A percentile compares a stretch with the other conserved stretches of the same genome.
Evolutionary conservation across 1,139 yeast genomes (phyloP).

Genomic region (Kodamaea sp.): DNA sequence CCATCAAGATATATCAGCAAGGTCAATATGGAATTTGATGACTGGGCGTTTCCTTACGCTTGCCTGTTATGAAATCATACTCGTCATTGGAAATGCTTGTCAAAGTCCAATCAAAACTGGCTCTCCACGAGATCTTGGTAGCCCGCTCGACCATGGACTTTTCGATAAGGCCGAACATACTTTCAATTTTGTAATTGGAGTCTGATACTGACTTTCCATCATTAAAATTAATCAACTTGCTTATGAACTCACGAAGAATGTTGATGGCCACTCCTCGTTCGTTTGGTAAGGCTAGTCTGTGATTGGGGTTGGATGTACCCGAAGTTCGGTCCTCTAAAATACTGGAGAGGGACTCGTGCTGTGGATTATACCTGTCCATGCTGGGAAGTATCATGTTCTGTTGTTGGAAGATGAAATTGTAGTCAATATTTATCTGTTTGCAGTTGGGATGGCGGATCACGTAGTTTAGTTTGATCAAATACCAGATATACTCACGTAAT

Average conservation of each 20-base stretch:
- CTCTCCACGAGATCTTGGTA: conserved; percentile 23
- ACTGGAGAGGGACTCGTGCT: background rate
- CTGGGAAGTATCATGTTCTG: conserved; percentile 10
- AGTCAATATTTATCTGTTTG: conserved; percentile 15
- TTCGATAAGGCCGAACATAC: conserved; percentile 24
- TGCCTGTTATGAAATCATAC: conserved; percentile 1
- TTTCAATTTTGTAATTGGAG: conserved; percentile 19
- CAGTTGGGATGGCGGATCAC: conserved; percentile 20
- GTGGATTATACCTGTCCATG: background rate
- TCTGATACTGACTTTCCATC: conserved; percentile 12
- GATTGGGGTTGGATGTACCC: conserved; percentile 2
- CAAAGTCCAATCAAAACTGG: conserved; percentile 16
- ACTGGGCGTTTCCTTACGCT: conserved; percentile 3
- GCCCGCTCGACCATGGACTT: conserved; percentile 24
- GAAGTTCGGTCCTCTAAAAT: background rate
- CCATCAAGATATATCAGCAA: no score
- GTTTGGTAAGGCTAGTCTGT: conserved; percentile 23
- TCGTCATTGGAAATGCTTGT: conserved; percentile 4
- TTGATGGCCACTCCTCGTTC: conserved; percentile 25
- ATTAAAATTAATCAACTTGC: conserved; percentile 21
- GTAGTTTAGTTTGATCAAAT: conserved; percentile 30
- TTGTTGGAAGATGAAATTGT: conserved; percentile 15
- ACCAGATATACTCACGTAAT: conserved; percentile 35
- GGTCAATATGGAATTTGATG: no score
- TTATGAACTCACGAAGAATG: conserved; percentile 22